Base-by-base conservation (phyloP, 805 yeast species). In the Cyberlindnera subsufficiens region DNA sequence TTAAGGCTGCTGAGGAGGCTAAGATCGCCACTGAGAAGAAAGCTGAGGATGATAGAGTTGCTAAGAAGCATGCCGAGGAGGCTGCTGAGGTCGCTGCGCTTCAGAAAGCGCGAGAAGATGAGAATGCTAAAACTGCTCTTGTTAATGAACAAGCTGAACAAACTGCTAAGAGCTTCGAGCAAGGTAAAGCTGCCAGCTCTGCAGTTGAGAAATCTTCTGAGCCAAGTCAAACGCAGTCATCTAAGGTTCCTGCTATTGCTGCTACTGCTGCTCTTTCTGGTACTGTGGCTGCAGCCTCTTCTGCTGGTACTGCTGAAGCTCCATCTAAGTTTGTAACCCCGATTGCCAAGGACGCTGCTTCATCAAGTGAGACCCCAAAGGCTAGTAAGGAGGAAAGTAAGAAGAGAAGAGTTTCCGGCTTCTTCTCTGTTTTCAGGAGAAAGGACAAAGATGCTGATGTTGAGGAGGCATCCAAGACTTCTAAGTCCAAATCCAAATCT, bases 361-460 rank as follows among this genome's bases (percentile, higher is more conserved):
- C 35, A 7, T 15, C 32, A 5, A 29, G 8, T 20, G 20, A 20
- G 5, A 20, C 22, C 8, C 22, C 22, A 20, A 20, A 20, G 22
- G 22, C 22, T 11, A 30, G 30, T 30, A 31, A 33, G 15, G 37
- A 19, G 9, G 32, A 39, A 14, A 47, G 44, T 46, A 40, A 42
- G 17, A 50, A 50, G 49, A 50, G 49, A 48, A 42, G 46, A 33
- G 40, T 44, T 11, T 50, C 54, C 6, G 52, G 54, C 3, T 40
- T 50, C 35, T 50, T 50, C 43, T 34, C 44, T 11, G 27, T 42
- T 6, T 47, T 48, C 44, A 43, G 38, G 35, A 47, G 42, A 43
- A 43, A 43, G 39, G 45, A 47, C 11, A 42, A 43, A 37, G 15
- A 41, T 19, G 31, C 31, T 29, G 30, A 14, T 19, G 31, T 30